Evolutionary conservation across 257 asterid genomes (phyloP).

Genomic region (Datura wrightii): DNA sequence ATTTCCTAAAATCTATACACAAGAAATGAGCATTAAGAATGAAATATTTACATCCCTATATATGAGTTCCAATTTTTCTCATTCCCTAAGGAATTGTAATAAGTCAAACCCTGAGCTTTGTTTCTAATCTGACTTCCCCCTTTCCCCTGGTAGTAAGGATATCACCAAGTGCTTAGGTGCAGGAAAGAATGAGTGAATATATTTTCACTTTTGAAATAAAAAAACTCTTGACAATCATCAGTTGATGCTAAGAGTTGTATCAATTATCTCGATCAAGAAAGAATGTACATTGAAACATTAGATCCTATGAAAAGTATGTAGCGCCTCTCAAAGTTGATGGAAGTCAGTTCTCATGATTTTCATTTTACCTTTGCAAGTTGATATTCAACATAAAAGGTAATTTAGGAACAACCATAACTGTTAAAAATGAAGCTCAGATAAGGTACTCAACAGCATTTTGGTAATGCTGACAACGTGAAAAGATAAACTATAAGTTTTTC

Average conservation of each 20-base stretch:
- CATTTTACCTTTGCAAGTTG: not conserved
- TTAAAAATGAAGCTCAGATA: not conserved
- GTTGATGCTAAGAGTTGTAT: not conserved
- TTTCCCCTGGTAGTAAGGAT: conserved; percentile 17
- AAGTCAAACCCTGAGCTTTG: conserved; percentile 6
- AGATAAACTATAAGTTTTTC: not conserved
- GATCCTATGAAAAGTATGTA: not conserved
- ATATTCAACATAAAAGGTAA: not conserved
- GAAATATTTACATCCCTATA: not conserved
- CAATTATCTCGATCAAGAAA: conserved; percentile 1
- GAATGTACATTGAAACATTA: not conserved
- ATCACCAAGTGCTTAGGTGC: conserved; percentile 10
- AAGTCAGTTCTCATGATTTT: not conserved
- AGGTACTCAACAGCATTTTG: conserved; percentile 1
- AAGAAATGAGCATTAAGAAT: not conserved
- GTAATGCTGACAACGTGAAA: not conserved
- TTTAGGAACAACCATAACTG: not conserved
- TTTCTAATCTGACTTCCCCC: conserved; percentile 9
- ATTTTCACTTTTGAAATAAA: conserved; percentile 5
- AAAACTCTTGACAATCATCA: not conserved
- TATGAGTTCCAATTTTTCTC: conserved; percentile 8
- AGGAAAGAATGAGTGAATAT: not conserved
- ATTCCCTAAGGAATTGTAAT: not conserved
- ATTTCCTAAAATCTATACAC: not conserved
- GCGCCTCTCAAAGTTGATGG: not conserved